phyloP scores from a whole-genome alignment of 306 rosid genomes.

The Sicyos edulis region DNA sequence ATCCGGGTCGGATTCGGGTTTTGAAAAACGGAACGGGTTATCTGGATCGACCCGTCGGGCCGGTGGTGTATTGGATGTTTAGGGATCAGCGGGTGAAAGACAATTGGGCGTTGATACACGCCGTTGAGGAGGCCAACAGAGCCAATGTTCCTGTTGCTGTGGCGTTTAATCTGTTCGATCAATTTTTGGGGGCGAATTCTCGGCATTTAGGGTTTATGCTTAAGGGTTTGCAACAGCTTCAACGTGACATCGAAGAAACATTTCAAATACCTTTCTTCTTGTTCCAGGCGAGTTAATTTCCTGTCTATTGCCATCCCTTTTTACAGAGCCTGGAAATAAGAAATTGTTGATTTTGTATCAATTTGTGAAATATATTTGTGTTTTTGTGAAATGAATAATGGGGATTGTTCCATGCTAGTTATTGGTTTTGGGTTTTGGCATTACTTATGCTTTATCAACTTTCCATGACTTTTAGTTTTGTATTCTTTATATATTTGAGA shows the following conservation, averaged over 20 bases:
- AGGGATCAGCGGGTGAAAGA: conserved; percentile 80
- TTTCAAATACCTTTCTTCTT: conserved; percentile 69
- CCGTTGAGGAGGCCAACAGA: conserved; percentile 63
- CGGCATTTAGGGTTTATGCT: conserved; percentile 92
- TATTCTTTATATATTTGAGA: background rate
- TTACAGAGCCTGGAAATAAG: background rate
- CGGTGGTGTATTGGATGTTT: conserved; percentile 94
- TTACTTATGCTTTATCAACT: no score
- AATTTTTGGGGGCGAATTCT: conserved; percentile 72
- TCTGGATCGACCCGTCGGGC: conserved; percentile 38
- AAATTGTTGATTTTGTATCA: background rate
- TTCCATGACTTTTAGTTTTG: no score
- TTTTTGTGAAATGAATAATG: background rate
- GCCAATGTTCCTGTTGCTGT: conserved; percentile 64
- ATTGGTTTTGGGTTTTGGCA: no score
- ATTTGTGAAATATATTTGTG: background rate
- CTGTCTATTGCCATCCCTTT: background rate
- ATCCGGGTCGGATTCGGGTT: conserved; percentile 47
- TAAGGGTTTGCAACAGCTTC: conserved; percentile 58
- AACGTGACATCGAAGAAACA: conserved; percentile 35
- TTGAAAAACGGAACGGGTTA: conserved; percentile 38
- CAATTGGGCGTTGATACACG: conserved; percentile 92
- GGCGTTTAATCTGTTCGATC: conserved; percentile 78
- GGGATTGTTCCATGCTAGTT: background rate
- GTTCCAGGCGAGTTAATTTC: conserved; percentile 42